phyloP scores from a whole-genome alignment of 2,329 filamentous ascomycete species.

The Daldinia eschscholtzii region DNA sequence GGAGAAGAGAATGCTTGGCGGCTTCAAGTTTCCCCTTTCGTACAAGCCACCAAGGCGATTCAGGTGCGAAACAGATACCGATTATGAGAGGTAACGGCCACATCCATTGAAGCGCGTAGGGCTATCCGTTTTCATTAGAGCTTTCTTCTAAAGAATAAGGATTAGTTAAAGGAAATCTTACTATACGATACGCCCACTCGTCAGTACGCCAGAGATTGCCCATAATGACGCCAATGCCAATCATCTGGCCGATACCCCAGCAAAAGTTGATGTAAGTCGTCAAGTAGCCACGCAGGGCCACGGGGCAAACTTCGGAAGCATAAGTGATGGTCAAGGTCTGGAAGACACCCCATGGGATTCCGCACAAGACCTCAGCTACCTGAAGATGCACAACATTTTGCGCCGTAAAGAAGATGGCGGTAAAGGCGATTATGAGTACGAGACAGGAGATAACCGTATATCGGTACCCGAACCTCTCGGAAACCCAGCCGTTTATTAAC shows the following conservation, averaged over 20 bases:
- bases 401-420: constrained; percentile 74
- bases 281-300: constrained; percentile 74
- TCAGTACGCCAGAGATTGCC: constrained; percentile 74
- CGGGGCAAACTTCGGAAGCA: constrained; percentile 78
- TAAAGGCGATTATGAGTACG: constrained; percentile 66
- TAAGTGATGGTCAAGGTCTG: constrained; percentile 73
- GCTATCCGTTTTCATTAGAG: constrained; percentile 51
- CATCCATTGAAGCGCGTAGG: constrained; percentile 82
- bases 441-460: constrained; percentile 73
- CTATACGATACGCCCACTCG: constrained; percentile 73
- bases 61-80: constrained; percentile 76
- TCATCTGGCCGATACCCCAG: constrained; percentile 81
- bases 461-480: constrained; percentile 76
- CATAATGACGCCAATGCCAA: constrained; percentile 80
- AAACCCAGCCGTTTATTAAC: constrained; percentile 73
- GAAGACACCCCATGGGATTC: constrained; percentile 73
- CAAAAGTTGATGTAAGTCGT: constrained; percentile 83
- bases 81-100: constrained; percentile 77
- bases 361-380: constrained; percentile 72
- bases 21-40: constrained; percentile 73
- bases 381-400: constrained; percentile 70
- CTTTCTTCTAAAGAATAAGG: neutral
- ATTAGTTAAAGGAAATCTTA: constrained; percentile 23
- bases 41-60: constrained; percentile 83
- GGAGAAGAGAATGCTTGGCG: constrained; percentile 74